phyloP scores from a whole-genome alignment of 768 basidiomycete genomes.

The Russula brevipes region DNA sequence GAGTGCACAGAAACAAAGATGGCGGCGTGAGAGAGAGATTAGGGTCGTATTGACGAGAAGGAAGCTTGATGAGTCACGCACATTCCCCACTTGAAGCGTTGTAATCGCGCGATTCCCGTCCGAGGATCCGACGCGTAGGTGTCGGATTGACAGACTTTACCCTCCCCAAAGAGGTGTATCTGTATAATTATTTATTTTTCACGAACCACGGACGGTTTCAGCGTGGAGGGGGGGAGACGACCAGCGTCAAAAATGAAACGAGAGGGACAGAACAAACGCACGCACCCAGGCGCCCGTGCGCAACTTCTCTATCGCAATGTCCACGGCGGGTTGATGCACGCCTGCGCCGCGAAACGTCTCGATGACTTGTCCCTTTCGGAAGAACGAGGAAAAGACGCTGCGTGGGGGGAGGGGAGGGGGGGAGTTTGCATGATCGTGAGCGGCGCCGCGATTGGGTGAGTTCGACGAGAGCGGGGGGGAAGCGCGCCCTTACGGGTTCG shows the following conservation, averaged over 20 bases:
- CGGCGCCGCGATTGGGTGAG: constrained; percentile 5
- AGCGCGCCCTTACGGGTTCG: constrained; percentile 62
- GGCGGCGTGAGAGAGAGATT: no score
- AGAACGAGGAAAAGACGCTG: constrained; percentile 80
- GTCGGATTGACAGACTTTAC: constrained; percentile 75
- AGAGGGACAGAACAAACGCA: constrained; percentile 30
- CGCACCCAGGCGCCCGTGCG: constrained; percentile 83
- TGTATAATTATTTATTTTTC: constrained; percentile 29
- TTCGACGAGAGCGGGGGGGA: neutral
- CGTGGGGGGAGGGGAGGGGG: neutral
- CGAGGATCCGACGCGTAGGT: constrained; percentile 37
- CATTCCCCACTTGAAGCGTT: constrained; percentile 95
- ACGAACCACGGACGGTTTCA: no score
- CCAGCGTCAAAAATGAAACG: neutral
- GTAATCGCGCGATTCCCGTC: constrained; percentile 46
- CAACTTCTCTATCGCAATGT: constrained; percentile 74
- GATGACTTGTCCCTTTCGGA: constrained; percentile 82
- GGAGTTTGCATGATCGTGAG: constrained; percentile 27
- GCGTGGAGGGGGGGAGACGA: no score
- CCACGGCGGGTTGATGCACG: constrained; percentile 81
- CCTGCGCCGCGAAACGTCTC: constrained; percentile 91
- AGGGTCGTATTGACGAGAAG: no score
- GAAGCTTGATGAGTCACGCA: constrained; percentile 40
- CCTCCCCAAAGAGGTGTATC: constrained; percentile 91
- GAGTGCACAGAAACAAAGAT: no score